phyloP scores from a whole-genome alignment of 1,284 basidiomycete genomes.

The Ustilago trichophora region DNA sequence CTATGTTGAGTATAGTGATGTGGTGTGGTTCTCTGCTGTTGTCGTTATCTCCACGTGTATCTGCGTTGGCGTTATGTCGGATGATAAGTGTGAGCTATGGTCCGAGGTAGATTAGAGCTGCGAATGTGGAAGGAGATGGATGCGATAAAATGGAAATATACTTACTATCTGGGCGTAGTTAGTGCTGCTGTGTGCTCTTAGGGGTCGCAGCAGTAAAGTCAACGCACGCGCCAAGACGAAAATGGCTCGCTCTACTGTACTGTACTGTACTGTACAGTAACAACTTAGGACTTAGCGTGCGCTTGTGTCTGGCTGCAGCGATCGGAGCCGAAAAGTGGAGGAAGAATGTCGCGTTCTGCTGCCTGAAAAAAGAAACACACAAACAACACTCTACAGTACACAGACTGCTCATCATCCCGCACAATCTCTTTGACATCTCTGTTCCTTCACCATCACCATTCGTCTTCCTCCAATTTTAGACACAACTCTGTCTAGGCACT shows the following conservation, averaged over 20 bases:
- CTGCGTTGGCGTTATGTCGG: not conserved
- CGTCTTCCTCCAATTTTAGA: too few relatives aligned
- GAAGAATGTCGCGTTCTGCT: slow-evolving; percentile 7
- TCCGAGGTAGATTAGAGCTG: not conserved
- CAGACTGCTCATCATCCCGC: not conserved
- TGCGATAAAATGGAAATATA: too few relatives aligned
- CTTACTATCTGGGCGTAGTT: too few relatives aligned
- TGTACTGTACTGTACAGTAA: too few relatives aligned
- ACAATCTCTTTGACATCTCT: too few relatives aligned
- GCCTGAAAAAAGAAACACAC: slow-evolving; percentile 6
- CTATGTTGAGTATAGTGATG: not conserved
- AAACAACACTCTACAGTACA: too few relatives aligned
- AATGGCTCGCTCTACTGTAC: too few relatives aligned
- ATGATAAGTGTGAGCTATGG: not conserved
- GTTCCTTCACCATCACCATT: too few relatives aligned
- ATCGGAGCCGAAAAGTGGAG: slow-evolving; percentile 40
- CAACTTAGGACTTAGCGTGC: too few relatives aligned
- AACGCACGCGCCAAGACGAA: slow-evolving; percentile 44
- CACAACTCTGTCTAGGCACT: too few relatives aligned
- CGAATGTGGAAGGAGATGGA: not conserved
- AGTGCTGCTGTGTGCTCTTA: too few relatives aligned
- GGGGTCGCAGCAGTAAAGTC: slow-evolving; percentile 1
- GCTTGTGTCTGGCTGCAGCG: not conserved
- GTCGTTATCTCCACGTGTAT: too few relatives aligned
- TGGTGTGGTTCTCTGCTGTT: not conserved